phyloP scores from a whole-genome alignment of 176 grass and related monocot genomes.

The Melocanna baccifera region DNA sequence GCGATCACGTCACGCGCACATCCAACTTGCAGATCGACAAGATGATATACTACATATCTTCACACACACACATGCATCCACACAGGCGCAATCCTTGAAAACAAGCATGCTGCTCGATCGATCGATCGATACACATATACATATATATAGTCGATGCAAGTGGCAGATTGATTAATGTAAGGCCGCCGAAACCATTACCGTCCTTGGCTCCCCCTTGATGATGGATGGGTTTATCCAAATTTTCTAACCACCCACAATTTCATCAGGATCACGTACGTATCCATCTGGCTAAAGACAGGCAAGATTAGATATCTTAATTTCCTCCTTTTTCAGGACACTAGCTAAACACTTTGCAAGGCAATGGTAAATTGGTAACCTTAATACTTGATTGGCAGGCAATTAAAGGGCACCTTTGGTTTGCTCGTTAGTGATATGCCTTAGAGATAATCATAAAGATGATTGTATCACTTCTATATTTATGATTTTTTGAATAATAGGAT shows the following conservation, averaged over 20 bases:
- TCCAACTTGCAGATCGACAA: not conserved
- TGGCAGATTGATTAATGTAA: not conserved
- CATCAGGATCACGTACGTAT: not conserved
- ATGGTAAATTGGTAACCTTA: not conserved
- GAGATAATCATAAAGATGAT: no score
- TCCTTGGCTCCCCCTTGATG: not conserved
- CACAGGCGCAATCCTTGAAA: not conserved
- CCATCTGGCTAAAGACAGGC: not conserved
- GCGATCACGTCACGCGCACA: not conserved
- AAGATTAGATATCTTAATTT: not conserved
- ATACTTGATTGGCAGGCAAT: not conserved
- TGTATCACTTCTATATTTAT: no score
- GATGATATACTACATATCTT: not conserved
- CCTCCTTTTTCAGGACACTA: not conserved
- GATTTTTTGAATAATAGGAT: no score
- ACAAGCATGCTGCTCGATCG: not conserved
- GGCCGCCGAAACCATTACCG: not conserved
- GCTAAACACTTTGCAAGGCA: not conserved
- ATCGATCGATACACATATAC: not conserved
- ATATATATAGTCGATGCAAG: not conserved
- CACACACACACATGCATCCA: not conserved
- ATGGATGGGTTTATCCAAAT: conserved; percentile 1
- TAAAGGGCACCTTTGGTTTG: not conserved
- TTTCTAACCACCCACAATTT: conserved; percentile 6
- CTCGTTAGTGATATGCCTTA: no score